These are phyloP conservation scores for Salix koriyanagi DNA, from an alignment of 345 rosid genomes.

Conservation along the genomic window DNA sequence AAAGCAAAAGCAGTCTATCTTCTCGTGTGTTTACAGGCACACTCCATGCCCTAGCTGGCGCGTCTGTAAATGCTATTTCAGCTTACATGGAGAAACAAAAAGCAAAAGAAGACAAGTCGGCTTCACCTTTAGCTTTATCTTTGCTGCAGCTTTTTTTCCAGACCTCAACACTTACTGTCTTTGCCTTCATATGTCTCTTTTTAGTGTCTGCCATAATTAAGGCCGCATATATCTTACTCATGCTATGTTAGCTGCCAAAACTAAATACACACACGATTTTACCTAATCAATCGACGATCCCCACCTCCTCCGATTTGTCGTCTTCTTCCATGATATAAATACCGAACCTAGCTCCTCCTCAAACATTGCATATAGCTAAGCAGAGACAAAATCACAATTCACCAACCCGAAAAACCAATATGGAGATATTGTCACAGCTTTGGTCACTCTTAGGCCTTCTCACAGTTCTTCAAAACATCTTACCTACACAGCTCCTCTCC, in stretches of 20 bases:
- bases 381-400: conserved; percentile 19
- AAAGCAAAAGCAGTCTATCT: conserved; percentile 16
- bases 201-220: background rate
- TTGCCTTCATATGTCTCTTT: background rate
- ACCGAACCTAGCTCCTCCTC: background rate
- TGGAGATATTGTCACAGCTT: conserved; percentile 47
- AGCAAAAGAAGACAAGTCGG: conserved; percentile 23
- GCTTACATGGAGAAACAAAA: conserved; percentile 3
- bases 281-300: background rate
- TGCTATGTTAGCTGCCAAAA: background rate
- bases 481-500: conserved; percentile 46
- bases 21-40: conserved; percentile 15
- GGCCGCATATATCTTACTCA: background rate
- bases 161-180: conserved; percentile 22
- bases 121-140: conserved; percentile 33
- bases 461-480: conserved; percentile 46
- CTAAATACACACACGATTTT: background rate
- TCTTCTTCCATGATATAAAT: background rate
- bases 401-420: background rate
- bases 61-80: background rate
- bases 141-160: conserved; percentile 7
- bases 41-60: background rate
- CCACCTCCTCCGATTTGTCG: background rate
- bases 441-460: conserved; percentile 52
- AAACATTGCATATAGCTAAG: background rate